phyloP scores from a whole-genome alignment of 2,329 filamentous ascomycete species.

The Rhinocladiella similis region DNA sequence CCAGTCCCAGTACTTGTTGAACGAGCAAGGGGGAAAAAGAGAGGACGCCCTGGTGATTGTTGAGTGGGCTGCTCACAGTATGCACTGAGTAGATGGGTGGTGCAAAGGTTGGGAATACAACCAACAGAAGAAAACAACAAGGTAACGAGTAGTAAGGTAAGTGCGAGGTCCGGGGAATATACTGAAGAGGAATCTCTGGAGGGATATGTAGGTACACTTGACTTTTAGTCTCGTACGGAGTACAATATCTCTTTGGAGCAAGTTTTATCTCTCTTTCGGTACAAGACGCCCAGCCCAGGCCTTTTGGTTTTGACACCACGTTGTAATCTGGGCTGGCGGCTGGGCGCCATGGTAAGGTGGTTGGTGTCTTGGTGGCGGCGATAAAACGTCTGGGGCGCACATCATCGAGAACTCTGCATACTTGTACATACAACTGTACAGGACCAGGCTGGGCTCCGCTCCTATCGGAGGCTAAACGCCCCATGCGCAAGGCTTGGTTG shows the following conservation, averaged over 20 bases:
- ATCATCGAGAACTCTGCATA: too few relatives aligned
- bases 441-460: too few relatives aligned
- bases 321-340: not conserved
- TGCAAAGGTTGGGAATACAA: not conserved
- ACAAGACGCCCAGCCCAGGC: not conserved
- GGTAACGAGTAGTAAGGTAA: too few relatives aligned
- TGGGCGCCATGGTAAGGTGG: not conserved
- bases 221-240: too few relatives aligned
- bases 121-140: not conserved
- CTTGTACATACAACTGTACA: too few relatives aligned
- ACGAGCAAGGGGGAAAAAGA: slow-evolving; percentile 7
- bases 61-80: slow-evolving; percentile 11
- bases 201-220: not conserved
- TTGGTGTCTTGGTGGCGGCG: not conserved
- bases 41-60: slow-evolving; percentile 13
- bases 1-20: not conserved
- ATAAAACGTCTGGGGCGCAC: not conserved
- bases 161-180: not conserved
- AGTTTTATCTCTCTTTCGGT: too few relatives aligned
- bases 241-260: too few relatives aligned
- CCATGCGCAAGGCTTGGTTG: too few relatives aligned
- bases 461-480: too few relatives aligned
- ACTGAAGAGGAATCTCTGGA: not conserved
- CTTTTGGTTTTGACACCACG: not conserved
- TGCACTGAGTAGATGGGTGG: not conserved